phyloP scores from a whole-genome alignment of 495 filamentous ascomycete genomes.

The Hypoxylon fuscum region DNA sequence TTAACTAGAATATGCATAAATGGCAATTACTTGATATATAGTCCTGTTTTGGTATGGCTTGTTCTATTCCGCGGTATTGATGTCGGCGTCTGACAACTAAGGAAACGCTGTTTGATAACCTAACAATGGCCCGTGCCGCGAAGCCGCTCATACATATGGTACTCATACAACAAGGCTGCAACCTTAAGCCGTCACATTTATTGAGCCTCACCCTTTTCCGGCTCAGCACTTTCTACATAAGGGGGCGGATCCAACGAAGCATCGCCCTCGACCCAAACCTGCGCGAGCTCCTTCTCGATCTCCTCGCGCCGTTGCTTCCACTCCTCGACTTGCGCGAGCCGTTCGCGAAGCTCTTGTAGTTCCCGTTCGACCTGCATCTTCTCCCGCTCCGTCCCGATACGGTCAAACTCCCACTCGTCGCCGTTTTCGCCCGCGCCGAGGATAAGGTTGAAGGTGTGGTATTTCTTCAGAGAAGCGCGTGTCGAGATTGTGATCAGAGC shows the following conservation, averaged over 20 bases:
- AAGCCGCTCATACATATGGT: too few species aligned
- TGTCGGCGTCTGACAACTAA: too few species aligned
- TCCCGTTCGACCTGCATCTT: slow-evolving; percentile 91
- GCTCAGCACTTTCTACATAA: slow-evolving; percentile 45
- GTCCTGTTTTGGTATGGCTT: too few species aligned
- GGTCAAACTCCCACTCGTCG: slow-evolving; percentile 84
- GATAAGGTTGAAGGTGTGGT: slow-evolving; percentile 88
- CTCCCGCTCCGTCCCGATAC: slow-evolving; percentile 92
- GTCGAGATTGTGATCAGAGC: slow-evolving; percentile 93
- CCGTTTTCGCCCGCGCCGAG: slow-evolving; percentile 75
- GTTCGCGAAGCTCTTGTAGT: slow-evolving; percentile 80
- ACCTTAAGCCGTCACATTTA: too few species aligned
- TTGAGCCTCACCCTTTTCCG: slow-evolving; percentile 27
- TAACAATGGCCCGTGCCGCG: too few species aligned
- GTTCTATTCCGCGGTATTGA: too few species aligned
- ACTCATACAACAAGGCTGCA: too few species aligned
- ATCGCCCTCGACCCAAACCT: slow-evolving; percentile 64
- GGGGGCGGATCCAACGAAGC: slow-evolving; percentile 51
- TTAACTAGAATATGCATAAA: too few species aligned
- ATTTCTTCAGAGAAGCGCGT: slow-evolving; percentile 90
- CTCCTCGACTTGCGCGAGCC: slow-evolving; percentile 79
- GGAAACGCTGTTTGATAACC: too few species aligned
- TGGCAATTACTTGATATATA: too few species aligned
- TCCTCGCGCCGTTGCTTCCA: slow-evolving; percentile 82
- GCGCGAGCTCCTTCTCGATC: slow-evolving; percentile 67